These are phyloP conservation scores for Gonapodya sp. DNA, from an alignment of 192 early-diverging fungal species.

Conservation along the genomic window DNA sequence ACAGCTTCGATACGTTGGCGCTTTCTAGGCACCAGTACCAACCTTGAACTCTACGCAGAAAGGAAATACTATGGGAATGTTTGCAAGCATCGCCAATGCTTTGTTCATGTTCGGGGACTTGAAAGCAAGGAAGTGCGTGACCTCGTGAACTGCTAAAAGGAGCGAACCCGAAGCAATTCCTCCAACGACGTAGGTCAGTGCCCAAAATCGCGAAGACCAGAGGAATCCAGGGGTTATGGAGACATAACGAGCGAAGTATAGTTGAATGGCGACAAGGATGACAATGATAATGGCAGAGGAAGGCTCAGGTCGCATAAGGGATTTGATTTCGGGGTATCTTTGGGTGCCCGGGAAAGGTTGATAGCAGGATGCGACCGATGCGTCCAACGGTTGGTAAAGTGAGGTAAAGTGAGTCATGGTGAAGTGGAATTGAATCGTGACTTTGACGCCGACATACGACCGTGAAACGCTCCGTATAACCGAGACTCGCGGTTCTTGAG, in stretches of 20 bases:
- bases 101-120: conserved; percentile 67
- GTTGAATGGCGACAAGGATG: not conserved
- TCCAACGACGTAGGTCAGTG: conserved; percentile 63
- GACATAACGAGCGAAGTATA: not conserved
- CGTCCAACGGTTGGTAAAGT: no score
- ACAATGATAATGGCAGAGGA: not conserved
- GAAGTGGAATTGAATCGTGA: no score
- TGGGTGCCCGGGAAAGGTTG: no score
- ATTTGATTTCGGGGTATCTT: conserved; percentile 33
- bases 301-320: not conserved
- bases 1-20: no score
- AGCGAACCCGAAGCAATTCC: conserved; percentile 71
- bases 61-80: conserved; percentile 65
- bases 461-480: no score
- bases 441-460: no score
- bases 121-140: conserved; percentile 75
- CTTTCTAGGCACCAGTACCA: not conserved
- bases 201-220: not conserved
- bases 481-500: no score
- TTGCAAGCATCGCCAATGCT: conserved; percentile 69
- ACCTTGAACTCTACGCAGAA: conserved; percentile 26
- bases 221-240: not conserved
- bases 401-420: no score
- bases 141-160: conserved; percentile 87
- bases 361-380: no score